phyloP scores from a whole-genome alignment of 176 grass and related monocot species.

The Microstegium vimineum region DNA sequence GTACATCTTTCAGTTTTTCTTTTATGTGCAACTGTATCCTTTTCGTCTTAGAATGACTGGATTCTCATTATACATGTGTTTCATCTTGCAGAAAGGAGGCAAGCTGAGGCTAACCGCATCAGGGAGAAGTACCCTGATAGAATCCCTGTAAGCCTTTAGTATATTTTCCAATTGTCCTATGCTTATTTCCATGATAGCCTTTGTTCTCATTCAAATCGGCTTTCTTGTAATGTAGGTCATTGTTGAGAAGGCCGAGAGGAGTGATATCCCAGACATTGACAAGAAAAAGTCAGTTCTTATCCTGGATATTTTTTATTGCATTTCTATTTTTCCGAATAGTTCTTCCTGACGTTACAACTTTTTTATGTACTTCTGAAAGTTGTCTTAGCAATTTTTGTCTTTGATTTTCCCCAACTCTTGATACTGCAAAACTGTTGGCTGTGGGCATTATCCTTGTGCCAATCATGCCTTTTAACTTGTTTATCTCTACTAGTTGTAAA shows the following conservation, averaged over 20 bases:
- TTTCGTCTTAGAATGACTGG: too few relatives aligned
- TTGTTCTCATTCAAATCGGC: not conserved
- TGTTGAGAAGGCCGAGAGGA: slow-evolving; percentile 95
- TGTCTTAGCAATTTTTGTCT: not conserved
- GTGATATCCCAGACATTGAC: slow-evolving; percentile 88
- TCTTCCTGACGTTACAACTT: not conserved
- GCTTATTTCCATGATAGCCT: not conserved
- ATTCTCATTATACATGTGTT: not conserved
- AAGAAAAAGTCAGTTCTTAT: slow-evolving; percentile 83
- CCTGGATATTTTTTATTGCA: not conserved
- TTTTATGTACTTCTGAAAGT: not conserved
- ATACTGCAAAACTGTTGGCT: not conserved
- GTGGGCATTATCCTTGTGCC: not conserved
- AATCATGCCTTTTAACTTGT: not conserved
- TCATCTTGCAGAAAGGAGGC: too few relatives aligned
- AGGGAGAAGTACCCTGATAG: slow-evolving; percentile 87
- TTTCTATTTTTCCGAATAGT: not conserved
- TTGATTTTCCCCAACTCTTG: not conserved
- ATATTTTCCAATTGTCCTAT: not conserved
- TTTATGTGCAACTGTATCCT: too few relatives aligned
- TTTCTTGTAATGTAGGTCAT: slow-evolving; percentile 61
- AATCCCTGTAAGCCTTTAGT: slow-evolving; percentile 56
- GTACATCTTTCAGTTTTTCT: too few relatives aligned
- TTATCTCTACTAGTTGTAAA: not conserved
- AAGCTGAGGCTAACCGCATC: slow-evolving; percentile 9